Percentiles rank a stretch among this genome's conserved stretches.
phyloP scores from a whole-genome alignment of 1,284 basidiomycete genomes.

The Inonotus obliquus region DNA sequence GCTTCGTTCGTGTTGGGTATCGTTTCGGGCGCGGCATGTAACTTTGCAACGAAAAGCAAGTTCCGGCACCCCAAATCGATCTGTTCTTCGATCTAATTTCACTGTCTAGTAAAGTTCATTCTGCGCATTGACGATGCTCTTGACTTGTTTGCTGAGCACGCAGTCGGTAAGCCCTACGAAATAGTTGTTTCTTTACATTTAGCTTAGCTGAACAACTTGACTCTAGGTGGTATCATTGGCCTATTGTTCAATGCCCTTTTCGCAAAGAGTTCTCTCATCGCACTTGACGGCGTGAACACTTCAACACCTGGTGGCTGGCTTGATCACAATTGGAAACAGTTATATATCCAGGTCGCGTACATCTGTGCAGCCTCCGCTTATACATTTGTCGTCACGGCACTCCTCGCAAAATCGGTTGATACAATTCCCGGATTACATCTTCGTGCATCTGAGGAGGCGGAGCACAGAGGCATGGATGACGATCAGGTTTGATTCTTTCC shows the following conservation, averaged over 20 bases:
- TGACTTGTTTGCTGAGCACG: slow-evolving; percentile 90
- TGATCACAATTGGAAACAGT: slow-evolving; percentile 65
- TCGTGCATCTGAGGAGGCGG: slow-evolving; percentile 69
- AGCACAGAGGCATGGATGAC: slow-evolving; percentile 87
- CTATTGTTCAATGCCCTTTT: slow-evolving; percentile 79
- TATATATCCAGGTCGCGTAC: slow-evolving; percentile 85
- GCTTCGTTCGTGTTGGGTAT: slow-evolving; percentile 75
- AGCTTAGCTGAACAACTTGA: background rate
- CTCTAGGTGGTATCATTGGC: slow-evolving; percentile 66
- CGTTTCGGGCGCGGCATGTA: slow-evolving; percentile 72
- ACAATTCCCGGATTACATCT: slow-evolving; percentile 75
- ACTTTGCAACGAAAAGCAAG: slow-evolving; percentile 84
- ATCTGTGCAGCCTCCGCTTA: slow-evolving; percentile 65
- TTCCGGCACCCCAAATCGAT: slow-evolving; percentile 15
- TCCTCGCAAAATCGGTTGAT: slow-evolving; percentile 68
- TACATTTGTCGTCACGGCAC: slow-evolving; percentile 63
- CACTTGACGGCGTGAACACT: slow-evolving; percentile 74
- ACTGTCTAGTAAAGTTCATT: slow-evolving; percentile 54
- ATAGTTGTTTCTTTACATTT: background rate
- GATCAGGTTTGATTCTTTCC: slow-evolving; percentile 53
- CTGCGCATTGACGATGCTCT: slow-evolving; percentile 77
- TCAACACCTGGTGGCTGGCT: slow-evolving; percentile 69
- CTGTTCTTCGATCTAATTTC: slow-evolving; percentile 20
- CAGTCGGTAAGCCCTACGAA: slow-evolving; percentile 47
- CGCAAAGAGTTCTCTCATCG: slow-evolving; percentile 56